Conservation (phyloP, 352 stramenopile genomes). For the Phytophthora syringae region DNA sequence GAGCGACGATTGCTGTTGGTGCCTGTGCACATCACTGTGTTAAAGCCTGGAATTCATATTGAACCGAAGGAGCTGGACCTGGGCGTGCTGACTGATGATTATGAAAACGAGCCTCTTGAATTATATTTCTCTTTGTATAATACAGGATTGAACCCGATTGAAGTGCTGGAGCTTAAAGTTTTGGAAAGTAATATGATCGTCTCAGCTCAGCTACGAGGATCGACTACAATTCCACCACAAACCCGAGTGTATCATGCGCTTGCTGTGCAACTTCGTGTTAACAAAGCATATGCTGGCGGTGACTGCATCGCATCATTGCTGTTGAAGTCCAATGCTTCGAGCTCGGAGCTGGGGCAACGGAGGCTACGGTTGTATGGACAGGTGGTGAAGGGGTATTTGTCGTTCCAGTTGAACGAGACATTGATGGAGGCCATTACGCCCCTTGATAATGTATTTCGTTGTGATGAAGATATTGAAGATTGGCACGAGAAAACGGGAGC, state of each 20-base stretch:
- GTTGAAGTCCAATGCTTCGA: slow-evolving; percentile 51
- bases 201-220: slow-evolving; percentile 36
- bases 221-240: slow-evolving; percentile 40
- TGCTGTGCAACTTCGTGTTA: slow-evolving; percentile 34
- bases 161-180: slow-evolving; percentile 45
- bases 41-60: slow-evolving; percentile 46
- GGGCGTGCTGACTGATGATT: slow-evolving; percentile 36
- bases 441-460: slow-evolving; percentile 28
- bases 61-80: slow-evolving; percentile 44
- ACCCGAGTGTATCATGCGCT: slow-evolving; percentile 45
- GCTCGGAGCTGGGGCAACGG: slow-evolving; percentile 21
- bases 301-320: slow-evolving; percentile 36
- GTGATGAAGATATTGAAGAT: slow-evolving; percentile 3
- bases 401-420: slow-evolving; percentile 43
- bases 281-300: slow-evolving; percentile 10
- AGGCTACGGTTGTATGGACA: slow-evolving; percentile 39
- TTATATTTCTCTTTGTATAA: slow-evolving; percentile 52
- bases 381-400: slow-evolving; percentile 34
- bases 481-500: slow-evolving; percentile 2
- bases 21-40: slow-evolving; percentile 45
- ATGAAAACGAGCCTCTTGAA: slow-evolving; percentile 35
- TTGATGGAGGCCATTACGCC: slow-evolving; percentile 35
- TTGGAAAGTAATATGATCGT: slow-evolving; percentile 38
- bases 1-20: slow-evolving; percentile 31
- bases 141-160: slow-evolving; percentile 40